Percentiles rank a stretch among this genome's conserved stretches.
phyloP scores from a whole-genome alignment of 2,329 filamentous ascomycete species.

The Aspergillus viridinutans region DNA sequence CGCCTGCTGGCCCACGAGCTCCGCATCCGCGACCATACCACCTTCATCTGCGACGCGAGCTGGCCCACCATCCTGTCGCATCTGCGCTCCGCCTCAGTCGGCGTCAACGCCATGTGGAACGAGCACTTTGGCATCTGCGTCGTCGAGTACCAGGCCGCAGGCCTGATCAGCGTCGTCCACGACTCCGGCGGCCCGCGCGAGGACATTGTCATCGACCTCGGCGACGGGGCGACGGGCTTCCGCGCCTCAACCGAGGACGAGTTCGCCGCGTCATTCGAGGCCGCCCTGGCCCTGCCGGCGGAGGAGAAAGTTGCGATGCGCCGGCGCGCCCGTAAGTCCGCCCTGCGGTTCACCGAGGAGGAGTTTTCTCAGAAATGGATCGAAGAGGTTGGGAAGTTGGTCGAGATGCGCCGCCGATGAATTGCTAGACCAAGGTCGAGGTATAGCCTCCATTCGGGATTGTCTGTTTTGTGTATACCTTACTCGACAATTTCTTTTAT shows the following conservation, averaged over 20 bases:
- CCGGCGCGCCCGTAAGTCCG: constrained; percentile 68
- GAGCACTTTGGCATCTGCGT: constrained; percentile 99
- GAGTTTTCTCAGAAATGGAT: constrained; percentile 80
- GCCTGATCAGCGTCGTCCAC: constrained; percentile 88
- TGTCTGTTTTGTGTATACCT: not conserved
- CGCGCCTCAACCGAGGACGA: constrained; percentile 74
- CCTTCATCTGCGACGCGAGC: constrained; percentile 83
- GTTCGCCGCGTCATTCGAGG: constrained; percentile 75
- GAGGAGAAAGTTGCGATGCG: constrained; percentile 70
- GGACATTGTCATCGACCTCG: constrained; percentile 81
- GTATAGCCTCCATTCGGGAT: not conserved
- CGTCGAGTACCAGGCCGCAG: constrained; percentile 95
- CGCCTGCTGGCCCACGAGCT: constrained; percentile 83
- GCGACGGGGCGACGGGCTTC: constrained; percentile 78
- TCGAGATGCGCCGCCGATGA: constrained; percentile 42
- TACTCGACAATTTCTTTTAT: not conserved
- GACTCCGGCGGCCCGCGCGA: constrained; percentile 87
- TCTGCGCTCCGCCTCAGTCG: constrained; percentile 71
- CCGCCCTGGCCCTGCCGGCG: constrained; percentile 62
- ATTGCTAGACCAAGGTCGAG: not conserved
- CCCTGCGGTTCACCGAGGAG: constrained; percentile 80
- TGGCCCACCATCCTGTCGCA: constrained; percentile 84
- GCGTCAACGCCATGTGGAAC: constrained; percentile 99
- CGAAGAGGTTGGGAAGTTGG: constrained; percentile 66
- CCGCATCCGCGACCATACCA: constrained; percentile 74